These are phyloP conservation scores for Capronia americana DNA, from an alignment of 2,329 filamentous ascomycete species.

Conservation along the genomic window DNA sequence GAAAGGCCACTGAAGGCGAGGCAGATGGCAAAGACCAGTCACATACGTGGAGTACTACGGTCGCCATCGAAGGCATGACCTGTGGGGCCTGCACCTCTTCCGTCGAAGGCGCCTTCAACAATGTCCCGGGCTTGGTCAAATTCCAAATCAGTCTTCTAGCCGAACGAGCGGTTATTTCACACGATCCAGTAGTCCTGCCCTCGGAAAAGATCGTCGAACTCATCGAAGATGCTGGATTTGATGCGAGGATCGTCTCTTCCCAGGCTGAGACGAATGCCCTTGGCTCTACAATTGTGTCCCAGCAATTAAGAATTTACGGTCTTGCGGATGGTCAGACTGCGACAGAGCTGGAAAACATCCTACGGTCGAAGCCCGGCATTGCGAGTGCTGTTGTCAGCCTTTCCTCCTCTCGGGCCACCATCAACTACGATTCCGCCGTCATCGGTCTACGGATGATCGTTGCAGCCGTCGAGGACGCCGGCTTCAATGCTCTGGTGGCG, in stretches of 20 bases:
- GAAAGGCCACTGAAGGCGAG: constrained; percentile 45
- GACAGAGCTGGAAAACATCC: constrained; percentile 70
- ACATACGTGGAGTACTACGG: constrained; percentile 72
- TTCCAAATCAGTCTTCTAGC: constrained; percentile 96
- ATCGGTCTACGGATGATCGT: constrained; percentile 84
- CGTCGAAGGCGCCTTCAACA: constrained; percentile 80
- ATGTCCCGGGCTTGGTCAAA: constrained; percentile 76
- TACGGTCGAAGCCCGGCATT: constrained; percentile 73
- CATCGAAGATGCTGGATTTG: constrained; percentile 90
- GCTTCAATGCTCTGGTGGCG: constrained; percentile 86
- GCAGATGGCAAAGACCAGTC: constrained; percentile 42
- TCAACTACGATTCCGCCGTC: constrained; percentile 73
- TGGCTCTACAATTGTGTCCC: constrained; percentile 63
- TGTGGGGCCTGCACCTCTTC: constrained; percentile 96
- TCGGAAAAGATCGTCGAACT: constrained; percentile 77
- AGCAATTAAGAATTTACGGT: constrained; percentile 86
- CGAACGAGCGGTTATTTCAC: constrained; percentile 86
- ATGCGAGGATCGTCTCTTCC: constrained; percentile 80
- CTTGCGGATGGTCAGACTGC: constrained; percentile 74
- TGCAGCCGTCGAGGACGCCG: constrained; percentile 77
- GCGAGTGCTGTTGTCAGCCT: constrained; percentile 75
- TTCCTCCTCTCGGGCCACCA: constrained; percentile 72
- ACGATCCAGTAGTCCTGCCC: constrained; percentile 74
- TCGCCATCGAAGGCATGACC: constrained; percentile 95
- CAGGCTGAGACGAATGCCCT: constrained; percentile 64